Base-by-base conservation (phyloP, 2,329 filamentous ascomycete species). In the Monosporascus sp. region DNA sequence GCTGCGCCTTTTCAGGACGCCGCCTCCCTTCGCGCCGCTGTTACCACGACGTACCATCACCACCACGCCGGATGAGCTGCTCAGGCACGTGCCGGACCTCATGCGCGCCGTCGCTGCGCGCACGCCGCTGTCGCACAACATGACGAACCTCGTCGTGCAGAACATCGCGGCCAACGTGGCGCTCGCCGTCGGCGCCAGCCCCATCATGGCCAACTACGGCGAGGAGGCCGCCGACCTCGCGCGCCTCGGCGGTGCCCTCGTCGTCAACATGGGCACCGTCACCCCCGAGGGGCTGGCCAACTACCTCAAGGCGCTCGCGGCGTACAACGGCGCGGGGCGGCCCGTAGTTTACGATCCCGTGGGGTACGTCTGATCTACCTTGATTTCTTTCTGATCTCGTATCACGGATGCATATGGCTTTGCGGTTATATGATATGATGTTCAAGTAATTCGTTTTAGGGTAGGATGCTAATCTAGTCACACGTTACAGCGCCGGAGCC, bases 61-160 rank as follows among this genome's bases (percentile, higher is more conserved):
- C 24, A 49, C 56, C 17, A 52, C 60, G 1, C 54, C 54, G 2
- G 50, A 57, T 24, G 54, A 63, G 7, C 50, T 74, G 9, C n/a
- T 74, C 31, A 49, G 50, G 3, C 48, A 62, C 14, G 66, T 69
- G 4, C 67, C 70, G 2, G 64, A 64, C 41, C 72, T 88, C 18
- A 76, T 95, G 44, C 75, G 74, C 54, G 76, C 77, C 6, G 80
- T 96, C 48, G 81, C 81, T 5, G 68, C 75, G 2, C 77, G 72
- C 44, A 86, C 81, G 53, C 91, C 92, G 0, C 78, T 97, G 22
- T 88, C 88, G 49, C 93, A 97, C 73, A 97, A 96, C 72, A 97
- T 97, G 90, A 97, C 94, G 50, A 97, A 97, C 68, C 79, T 92
- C 50, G 93, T 97, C 0, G 93, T 97, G 22, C 91, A 96, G 65